phyloP scores from a whole-genome alignment of 441 rosid species.

The Mallotus repandus region DNA sequence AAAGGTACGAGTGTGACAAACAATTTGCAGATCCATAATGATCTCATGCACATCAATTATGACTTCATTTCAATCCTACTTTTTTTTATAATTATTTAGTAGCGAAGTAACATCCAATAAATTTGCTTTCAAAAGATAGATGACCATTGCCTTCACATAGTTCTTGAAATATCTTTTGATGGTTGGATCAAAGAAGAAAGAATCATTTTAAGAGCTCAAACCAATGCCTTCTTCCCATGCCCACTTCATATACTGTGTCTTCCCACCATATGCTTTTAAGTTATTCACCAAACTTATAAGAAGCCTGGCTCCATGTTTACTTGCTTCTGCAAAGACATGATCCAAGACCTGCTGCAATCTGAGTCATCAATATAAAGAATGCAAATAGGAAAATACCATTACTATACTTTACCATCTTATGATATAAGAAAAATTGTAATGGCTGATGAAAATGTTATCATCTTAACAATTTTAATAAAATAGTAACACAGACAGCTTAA shows the following conservation, averaged over 20 bases:
- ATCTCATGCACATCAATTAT: too few species aligned
- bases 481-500: not conserved
- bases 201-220: conserved; percentile 87
- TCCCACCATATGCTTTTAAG: conserved; percentile 85
- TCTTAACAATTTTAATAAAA: not conserved
- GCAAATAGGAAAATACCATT: not conserved
- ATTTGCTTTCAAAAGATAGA: conserved; percentile 3
- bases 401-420: conserved; percentile 3
- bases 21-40: too few species aligned
- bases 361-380: conserved; percentile 14
- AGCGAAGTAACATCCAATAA: not conserved
- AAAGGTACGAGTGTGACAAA: too few species aligned
- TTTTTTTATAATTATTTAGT: not conserved
- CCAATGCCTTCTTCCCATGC: conserved; percentile 95
- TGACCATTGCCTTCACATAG: conserved; percentile 51
- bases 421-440: not conserved
- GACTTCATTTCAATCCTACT: not conserved
- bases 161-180: conserved; percentile 85
- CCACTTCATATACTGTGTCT: conserved; percentile 92
- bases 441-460: not conserved
- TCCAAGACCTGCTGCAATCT: conserved; percentile 72
- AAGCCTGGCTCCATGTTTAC: conserved; percentile 58
- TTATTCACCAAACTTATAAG: conserved; percentile 86
- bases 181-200: conserved; percentile 94
- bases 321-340: conserved; percentile 86